phyloP scores from a whole-genome alignment of 1,284 basidiomycete genomes.

The Athelia psychrophila region DNA sequence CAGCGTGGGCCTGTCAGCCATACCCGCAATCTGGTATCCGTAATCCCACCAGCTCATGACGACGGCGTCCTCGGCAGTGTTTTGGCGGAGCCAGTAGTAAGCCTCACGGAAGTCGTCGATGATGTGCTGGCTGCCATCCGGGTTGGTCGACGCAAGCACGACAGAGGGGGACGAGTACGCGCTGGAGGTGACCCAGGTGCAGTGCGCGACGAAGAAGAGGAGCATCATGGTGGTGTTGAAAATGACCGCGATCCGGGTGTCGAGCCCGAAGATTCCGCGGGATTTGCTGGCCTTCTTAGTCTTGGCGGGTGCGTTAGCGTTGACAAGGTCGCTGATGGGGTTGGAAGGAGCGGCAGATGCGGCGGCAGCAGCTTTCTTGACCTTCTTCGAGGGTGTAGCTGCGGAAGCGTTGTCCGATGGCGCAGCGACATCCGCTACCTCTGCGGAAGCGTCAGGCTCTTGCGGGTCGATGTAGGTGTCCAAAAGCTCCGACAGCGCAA shows the following conservation, averaged over 20 bases:
- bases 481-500: constrained; percentile 86
- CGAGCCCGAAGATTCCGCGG: constrained; percentile 80
- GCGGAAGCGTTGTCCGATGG: constrained; percentile 19
- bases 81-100: constrained; percentile 99
- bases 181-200: constrained; percentile 93
- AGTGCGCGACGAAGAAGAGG: constrained; percentile 90
- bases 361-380: constrained; percentile 51
- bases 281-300: constrained; percentile 24
- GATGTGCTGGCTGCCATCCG: constrained; percentile 90
- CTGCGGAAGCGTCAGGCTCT: constrained; percentile 48
- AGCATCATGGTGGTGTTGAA: constrained; percentile 80
- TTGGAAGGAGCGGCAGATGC: constrained; percentile 24
- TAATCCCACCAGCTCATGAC: constrained; percentile 99
- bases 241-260: constrained; percentile 79
- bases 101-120: constrained; percentile 99
- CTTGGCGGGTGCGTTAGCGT: constrained; percentile 37
- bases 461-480: constrained; percentile 85
- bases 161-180: constrained; percentile 99
- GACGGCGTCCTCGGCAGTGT: constrained; percentile 89
- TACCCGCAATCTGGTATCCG: constrained; percentile 98
- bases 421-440: constrained; percentile 24
- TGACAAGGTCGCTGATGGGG: constrained; percentile 38
- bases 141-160: constrained; percentile 80
- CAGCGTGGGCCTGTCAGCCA: constrained; percentile 96
- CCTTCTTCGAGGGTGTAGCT: constrained; percentile 18